Conservation (phyloP, 2,329 filamentous ascomycete species). For the Sarocladium strictum region DNA sequence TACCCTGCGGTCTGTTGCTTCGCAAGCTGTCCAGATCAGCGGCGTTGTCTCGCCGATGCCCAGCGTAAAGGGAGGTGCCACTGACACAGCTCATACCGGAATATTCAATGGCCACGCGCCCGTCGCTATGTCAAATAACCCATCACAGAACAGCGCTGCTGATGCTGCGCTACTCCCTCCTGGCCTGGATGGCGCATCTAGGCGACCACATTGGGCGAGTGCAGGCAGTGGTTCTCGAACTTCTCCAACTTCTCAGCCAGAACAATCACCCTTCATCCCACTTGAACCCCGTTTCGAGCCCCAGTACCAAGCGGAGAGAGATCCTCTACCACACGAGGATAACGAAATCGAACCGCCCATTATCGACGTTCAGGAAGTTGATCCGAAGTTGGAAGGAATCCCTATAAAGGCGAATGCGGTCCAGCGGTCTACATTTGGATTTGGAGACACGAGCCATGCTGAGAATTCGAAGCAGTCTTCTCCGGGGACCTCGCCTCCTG, state of each 20-base stretch:
- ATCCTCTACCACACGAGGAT: slow-evolving; percentile 30
- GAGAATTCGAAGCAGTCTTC: slow-evolving; percentile 23
- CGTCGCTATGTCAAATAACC: not conserved
- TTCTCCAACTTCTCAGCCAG: slow-evolving; percentile 28
- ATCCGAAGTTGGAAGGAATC: slow-evolving; percentile 55
- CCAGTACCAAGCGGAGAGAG: slow-evolving; percentile 25
- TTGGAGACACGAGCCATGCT: not conserved
- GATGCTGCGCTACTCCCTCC: slow-evolving; percentile 24
- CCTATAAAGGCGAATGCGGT: slow-evolving; percentile 49
- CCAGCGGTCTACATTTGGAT: slow-evolving; percentile 45
- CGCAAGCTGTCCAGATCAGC: slow-evolving; percentile 22
- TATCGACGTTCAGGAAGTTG: slow-evolving; percentile 52
- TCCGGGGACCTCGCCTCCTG: slow-evolving; percentile 22
- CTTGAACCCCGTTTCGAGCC: slow-evolving; percentile 41
- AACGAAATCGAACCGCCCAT: slow-evolving; percentile 30
- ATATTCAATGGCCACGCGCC: not conserved
- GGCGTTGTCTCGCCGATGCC: slow-evolving; percentile 24
- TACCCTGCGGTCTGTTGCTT: slow-evolving; percentile 24
- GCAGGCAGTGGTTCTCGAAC: slow-evolving; percentile 24
- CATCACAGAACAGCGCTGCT: slow-evolving; percentile 9
- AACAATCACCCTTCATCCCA: slow-evolving; percentile 30
- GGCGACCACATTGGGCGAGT: slow-evolving; percentile 27
- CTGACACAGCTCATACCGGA: slow-evolving; percentile 13
- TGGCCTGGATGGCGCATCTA: slow-evolving; percentile 27
- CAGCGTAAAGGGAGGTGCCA: slow-evolving; percentile 14